phyloP scores from a whole-genome alignment of 2,329 filamentous ascomycete genomes.

The Tricladium varicosporioides region DNA sequence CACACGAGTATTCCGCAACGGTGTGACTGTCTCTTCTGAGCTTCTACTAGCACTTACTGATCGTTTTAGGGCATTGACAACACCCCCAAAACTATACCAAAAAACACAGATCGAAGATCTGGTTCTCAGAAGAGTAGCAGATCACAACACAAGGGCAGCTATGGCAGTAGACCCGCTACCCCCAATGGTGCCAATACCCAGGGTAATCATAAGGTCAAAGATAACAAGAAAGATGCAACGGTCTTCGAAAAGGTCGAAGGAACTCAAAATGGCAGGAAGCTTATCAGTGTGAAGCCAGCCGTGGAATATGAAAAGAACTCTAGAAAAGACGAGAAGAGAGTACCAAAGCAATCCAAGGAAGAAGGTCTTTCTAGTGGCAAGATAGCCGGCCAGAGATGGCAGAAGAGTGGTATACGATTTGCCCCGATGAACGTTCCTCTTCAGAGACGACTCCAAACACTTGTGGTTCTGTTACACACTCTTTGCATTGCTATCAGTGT shows the following conservation, averaged over 20 bases:
- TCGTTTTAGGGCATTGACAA: conserved; percentile 31
- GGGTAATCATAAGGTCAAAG: conserved; percentile 7
- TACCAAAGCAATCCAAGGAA: conserved; percentile 20
- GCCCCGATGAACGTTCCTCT: conserved; percentile 76
- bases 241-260: conserved; percentile 27
- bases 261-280: conserved; percentile 23
- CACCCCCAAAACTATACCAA: conserved; percentile 25
- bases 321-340: conserved; percentile 13
- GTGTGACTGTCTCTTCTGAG: conserved; percentile 15
- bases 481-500: conserved; percentile 69
- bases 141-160: conserved; percentile 15
- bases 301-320: conserved; percentile 20
- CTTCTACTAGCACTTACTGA: conserved; percentile 4
- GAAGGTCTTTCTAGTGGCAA: conserved; percentile 29
- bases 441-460: conserved; percentile 70
- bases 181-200: not conserved
- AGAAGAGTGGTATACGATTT: conserved; percentile 65
- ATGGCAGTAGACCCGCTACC: not conserved
- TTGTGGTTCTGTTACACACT: conserved; percentile 73
- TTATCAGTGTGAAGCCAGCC: conserved; percentile 28
- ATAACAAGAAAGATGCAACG: conserved; percentile 11
- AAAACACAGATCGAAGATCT: conserved; percentile 27
- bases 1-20: conserved; percentile 28
- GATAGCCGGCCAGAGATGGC: conserved; percentile 35
- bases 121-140: conserved; percentile 24